Percentiles rank a stretch among this genome's conserved stretches.
Conservation (phyloP, 2,329 filamentous ascomycete species). For the Aspergillus sp. region DNA sequence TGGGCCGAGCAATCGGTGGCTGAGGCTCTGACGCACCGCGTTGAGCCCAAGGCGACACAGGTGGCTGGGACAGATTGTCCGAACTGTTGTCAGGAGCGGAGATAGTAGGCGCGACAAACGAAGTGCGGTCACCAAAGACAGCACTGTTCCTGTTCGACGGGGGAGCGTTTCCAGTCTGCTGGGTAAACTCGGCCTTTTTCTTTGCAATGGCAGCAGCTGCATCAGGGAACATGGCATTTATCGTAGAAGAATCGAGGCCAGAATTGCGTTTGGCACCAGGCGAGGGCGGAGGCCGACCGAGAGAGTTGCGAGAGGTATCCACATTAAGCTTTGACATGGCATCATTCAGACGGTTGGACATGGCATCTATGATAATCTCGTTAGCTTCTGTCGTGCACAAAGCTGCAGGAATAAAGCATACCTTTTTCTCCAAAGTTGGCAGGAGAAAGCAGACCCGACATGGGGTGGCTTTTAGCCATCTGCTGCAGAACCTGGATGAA, state of each 20-base stretch:
- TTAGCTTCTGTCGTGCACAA: conserved; percentile 19
- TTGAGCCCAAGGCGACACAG: conserved; percentile 80
- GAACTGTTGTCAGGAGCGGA: conserved; percentile 67
- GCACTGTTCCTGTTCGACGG: conserved; percentile 92
- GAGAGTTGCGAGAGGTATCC: conserved; percentile 82
- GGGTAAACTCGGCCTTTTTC: conserved; percentile 96
- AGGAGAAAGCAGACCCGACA: conserved; percentile 93
- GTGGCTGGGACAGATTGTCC: conserved; percentile 65
- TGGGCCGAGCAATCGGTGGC: conserved; percentile 66
- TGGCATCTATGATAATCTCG: conserved; percentile 69
- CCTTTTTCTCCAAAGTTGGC: conserved; percentile 94
- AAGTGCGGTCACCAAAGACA: conserved; percentile 75
- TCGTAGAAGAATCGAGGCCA: conserved; percentile 87
- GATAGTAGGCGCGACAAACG: conserved; percentile 75
- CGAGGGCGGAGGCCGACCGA: conserved; percentile 78
- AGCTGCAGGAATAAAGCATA: conserved; percentile 46
- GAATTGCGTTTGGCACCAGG: conserved; percentile 88
- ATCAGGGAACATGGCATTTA: conserved; percentile 99
- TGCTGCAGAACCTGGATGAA: conserved; percentile 99
- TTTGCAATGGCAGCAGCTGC: conserved; percentile 97
- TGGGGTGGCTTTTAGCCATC: conserved; percentile 97
- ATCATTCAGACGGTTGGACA: conserved; percentile 94
- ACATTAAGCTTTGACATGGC: conserved; percentile 95
- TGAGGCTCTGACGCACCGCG: conserved; percentile 53
- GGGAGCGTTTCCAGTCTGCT: conserved; percentile 87